These are phyloP conservation scores for Musa itinerans DNA, from an alignment of 176 grass and related monocot genomes.

Conservation along the genomic window DNA sequence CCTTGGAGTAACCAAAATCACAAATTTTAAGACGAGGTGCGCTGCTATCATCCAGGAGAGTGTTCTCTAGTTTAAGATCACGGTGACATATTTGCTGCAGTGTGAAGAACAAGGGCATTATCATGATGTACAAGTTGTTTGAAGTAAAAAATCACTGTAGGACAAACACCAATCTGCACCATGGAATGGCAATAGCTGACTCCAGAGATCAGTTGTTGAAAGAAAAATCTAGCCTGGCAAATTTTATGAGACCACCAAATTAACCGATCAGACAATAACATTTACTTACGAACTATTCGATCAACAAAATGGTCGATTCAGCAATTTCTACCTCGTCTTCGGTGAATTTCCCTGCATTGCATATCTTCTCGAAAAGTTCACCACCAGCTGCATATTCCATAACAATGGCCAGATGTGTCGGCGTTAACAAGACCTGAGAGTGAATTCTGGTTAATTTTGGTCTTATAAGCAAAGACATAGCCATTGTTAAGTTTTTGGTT, in stretches of 20 bases:
- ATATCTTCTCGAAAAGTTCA: slow-evolving; percentile 17
- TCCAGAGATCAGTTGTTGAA: slow-evolving; percentile 12
- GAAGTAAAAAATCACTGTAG: not conserved
- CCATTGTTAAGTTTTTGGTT: not conserved
- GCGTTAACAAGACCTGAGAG: slow-evolving; percentile 14
- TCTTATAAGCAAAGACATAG: not conserved
- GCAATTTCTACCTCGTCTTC: not conserved
- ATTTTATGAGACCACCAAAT: not conserved
- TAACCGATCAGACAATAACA: not conserved
- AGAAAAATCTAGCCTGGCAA: slow-evolving; percentile 14
- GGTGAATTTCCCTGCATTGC: slow-evolving; percentile 9
- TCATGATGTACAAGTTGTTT: not conserved
- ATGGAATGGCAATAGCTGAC: slow-evolving; percentile 18
- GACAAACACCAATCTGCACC: not conserved
- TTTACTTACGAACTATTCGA: not conserved
- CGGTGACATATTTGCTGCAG: slow-evolving; percentile 16
- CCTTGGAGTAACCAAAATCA: slow-evolving; percentile 17
- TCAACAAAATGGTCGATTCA: not conserved
- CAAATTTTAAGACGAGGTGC: slow-evolving; percentile 13
- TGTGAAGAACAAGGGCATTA: not conserved
- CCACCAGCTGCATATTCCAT: slow-evolving; percentile 19
- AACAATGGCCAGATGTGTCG: slow-evolving; percentile 12
- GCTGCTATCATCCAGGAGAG: slow-evolving; percentile 4
- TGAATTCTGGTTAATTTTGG: not conserved
- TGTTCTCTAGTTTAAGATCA: slow-evolving; percentile 21